phyloP scores from a whole-genome alignment of 306 rosid genomes.

The Dryas alaskensis region DNA sequence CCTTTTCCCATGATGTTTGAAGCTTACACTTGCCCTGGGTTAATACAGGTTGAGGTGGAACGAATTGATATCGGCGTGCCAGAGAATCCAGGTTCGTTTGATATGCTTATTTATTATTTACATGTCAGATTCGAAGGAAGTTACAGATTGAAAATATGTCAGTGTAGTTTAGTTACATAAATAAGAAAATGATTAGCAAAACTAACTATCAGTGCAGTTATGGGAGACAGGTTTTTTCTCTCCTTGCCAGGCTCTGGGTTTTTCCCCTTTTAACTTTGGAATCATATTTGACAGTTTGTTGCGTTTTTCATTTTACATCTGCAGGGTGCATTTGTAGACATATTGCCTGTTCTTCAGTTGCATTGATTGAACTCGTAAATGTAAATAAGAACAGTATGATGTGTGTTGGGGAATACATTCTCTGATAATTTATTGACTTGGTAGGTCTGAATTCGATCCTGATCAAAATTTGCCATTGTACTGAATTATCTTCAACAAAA shows the following conservation, averaged over 20 bases:
- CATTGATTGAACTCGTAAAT: not conserved
- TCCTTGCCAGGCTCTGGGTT: too few species aligned
- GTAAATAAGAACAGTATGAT: not conserved
- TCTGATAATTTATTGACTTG: not conserved
- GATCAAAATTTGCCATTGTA: not conserved
- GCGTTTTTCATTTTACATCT: not conserved
- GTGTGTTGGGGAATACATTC: not conserved
- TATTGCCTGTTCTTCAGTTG: not conserved
- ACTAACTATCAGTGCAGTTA: not conserved
- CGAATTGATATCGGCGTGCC: slow-evolving; percentile 74
- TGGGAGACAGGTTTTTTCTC: too few species aligned
- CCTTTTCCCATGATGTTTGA: not conserved
- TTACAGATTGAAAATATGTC: slow-evolving; percentile 5
- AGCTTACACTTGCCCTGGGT: slow-evolving; percentile 19
- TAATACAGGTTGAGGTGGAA: slow-evolving; percentile 83
- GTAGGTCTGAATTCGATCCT: not conserved
- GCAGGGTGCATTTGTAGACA: not conserved
- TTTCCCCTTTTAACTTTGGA: not conserved
- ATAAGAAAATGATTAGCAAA: not conserved
- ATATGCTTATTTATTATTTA: slow-evolving; percentile 4
- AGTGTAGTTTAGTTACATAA: not conserved
- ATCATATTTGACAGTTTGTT: not conserved
- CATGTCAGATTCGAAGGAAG: not conserved
- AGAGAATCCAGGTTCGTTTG: slow-evolving; percentile 55
- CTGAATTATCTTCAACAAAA: not conserved